Conservation (phyloP, 257 asterid genomes). For the Nemophila menziesii region DNA sequence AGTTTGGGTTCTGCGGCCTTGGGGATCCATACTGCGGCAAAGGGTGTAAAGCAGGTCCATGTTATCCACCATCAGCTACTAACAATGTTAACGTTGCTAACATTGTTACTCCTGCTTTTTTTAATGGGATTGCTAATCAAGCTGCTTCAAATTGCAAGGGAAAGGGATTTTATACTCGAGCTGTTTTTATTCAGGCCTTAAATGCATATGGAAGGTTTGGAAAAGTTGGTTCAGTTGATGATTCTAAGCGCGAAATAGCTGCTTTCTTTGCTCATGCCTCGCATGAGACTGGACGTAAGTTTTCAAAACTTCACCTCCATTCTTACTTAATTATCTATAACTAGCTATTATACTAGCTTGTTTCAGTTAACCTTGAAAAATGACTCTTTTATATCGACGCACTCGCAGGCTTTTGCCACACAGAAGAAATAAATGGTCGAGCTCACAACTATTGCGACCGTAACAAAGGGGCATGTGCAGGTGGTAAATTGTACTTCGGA, state of each 20-base stretch:
- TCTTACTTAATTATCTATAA: too few species aligned
- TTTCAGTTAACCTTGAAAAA: too few species aligned
- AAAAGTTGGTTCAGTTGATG: slow-evolving; percentile 24
- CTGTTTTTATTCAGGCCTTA: slow-evolving; percentile 26
- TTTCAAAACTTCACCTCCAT: too few species aligned
- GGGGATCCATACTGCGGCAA: slow-evolving; percentile 27
- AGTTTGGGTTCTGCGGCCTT: slow-evolving; percentile 29
- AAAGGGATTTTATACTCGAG: slow-evolving; percentile 27
- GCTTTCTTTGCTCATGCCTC: slow-evolving; percentile 50
- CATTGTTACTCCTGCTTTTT: slow-evolving; percentile 19
- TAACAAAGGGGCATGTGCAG: neutral
- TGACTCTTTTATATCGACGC: neutral
- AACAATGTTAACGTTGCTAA: slow-evolving; percentile 12
- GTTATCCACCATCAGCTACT: slow-evolving; percentile 6
- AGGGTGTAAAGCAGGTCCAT: slow-evolving; percentile 42
- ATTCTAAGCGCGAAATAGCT: slow-evolving; percentile 36
- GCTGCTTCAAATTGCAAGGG: slow-evolving; percentile 25
- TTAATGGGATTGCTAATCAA: slow-evolving; percentile 25
- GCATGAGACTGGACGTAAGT: slow-evolving; percentile 39
- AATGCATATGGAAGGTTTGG: slow-evolving; percentile 27
- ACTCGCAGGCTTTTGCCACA: neutral
- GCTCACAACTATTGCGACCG: neutral
- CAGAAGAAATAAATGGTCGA: neutral
- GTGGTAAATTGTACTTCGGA: neutral
- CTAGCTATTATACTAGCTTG: too few species aligned